phyloP scores from a whole-genome alignment of 495 filamentous ascomycete genomes.

The Hypoxylon crocopeplum region DNA sequence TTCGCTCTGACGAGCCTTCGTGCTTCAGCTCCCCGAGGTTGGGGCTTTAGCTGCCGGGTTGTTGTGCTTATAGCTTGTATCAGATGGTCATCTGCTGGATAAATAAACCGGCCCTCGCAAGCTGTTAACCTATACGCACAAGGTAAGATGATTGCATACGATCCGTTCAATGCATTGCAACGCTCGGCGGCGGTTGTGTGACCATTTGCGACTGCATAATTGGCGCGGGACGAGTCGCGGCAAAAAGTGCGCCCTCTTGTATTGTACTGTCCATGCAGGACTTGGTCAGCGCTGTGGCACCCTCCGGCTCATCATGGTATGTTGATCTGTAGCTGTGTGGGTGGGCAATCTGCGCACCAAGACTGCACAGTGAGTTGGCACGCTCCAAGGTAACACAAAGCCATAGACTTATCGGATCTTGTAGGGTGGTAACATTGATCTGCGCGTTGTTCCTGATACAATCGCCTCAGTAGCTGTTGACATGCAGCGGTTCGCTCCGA shows the following conservation, averaged over 20 bases:
- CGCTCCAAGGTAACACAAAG: conserved; percentile 33
- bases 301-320: conserved; percentile 16
- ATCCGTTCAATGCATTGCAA: conserved; percentile 36
- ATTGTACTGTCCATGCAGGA: not conserved
- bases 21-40: too few species aligned
- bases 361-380: conserved; percentile 33
- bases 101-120: conserved; percentile 14
- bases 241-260: conserved; percentile 14
- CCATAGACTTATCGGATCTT: conserved; percentile 27
- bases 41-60: conserved; percentile 2
- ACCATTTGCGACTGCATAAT: conserved; percentile 15
- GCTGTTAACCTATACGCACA: conserved; percentile 15
- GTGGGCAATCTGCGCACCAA: conserved; percentile 24
- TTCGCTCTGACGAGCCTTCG: not conserved
- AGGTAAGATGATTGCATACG: conserved; percentile 21
- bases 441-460: conserved; percentile 10
- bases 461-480: conserved; percentile 14
- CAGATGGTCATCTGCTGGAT: conserved; percentile 16
- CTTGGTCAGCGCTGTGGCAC: conserved; percentile 25
- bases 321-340: conserved; percentile 27
- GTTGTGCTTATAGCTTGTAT: conserved; percentile 16
- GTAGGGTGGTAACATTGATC: conserved; percentile 31
- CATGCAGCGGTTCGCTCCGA: conserved; percentile 3
- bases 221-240: conserved; percentile 22
- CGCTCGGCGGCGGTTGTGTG: conserved; percentile 24